These are phyloP conservation scores for Chimonanthus salicifolius DNA, from an alignment of 164 flowering plant genomes.

Conservation along the genomic window DNA sequence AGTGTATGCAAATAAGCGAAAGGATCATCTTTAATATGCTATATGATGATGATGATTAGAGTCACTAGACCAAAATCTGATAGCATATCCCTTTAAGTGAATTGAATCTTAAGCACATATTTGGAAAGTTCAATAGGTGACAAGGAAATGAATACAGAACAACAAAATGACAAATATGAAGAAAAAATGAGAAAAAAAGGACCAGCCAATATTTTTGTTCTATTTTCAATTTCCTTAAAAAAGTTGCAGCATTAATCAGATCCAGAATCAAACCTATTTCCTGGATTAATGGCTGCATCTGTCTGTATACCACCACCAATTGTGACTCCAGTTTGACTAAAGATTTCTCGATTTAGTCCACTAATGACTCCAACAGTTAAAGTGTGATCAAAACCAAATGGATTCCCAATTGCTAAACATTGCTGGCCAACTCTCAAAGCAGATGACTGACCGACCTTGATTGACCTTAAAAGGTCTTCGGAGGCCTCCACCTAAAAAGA, in stretches of 20 bases:
- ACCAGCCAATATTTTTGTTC: neutral
- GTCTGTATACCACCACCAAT: constrained; percentile 97
- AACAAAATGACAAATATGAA: neutral
- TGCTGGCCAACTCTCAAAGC: constrained; percentile 83
- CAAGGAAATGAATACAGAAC: neutral
- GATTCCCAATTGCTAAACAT: constrained; percentile 95
- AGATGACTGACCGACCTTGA: constrained; percentile 69
- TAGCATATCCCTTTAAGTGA: neutral
- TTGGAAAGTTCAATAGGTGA: neutral
- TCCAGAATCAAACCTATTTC: constrained; percentile 64
- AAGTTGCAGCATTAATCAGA: neutral
- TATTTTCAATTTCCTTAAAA: neutral
- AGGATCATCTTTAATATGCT: neutral
- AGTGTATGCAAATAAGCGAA: neutral
- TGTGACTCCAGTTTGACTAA: constrained; percentile 87
- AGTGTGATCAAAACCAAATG: constrained; percentile 98
- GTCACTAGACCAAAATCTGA: neutral
- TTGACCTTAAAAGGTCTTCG: constrained; percentile 66
- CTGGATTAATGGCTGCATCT: constrained; percentile 98
- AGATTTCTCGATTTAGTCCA: constrained; percentile 89
- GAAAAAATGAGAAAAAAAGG: neutral
- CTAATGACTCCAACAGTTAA: constrained; percentile 93
- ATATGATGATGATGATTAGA: neutral
- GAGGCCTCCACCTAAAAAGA: constrained; percentile 70
- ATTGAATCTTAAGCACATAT: neutral